Percentiles rank a stretch among this genome's conserved stretches.
phyloP scores from a whole-genome alignment of 2,329 filamentous ascomycete species.

The Trichoderma simmonsii region DNA sequence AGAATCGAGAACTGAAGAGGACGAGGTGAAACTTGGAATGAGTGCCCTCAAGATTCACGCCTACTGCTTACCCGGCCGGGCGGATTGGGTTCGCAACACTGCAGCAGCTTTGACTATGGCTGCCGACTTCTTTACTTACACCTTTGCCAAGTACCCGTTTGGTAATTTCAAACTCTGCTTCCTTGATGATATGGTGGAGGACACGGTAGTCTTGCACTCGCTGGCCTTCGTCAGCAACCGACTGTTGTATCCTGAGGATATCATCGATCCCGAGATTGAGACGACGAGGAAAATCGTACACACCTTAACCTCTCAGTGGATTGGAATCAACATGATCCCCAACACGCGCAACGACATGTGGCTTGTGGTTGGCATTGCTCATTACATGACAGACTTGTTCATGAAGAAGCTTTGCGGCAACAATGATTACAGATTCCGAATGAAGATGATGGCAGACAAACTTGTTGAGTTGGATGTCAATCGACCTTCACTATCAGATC shows the following conservation, averaged over 20 bases:
- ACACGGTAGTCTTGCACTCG: constrained; percentile 74
- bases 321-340: constrained; percentile 87
- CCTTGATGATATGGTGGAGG: constrained; percentile 78
- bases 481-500: constrained; percentile 75
- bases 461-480: constrained; percentile 79
- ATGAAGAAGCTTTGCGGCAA: constrained; percentile 88
- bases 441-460: constrained; percentile 79
- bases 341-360: constrained; percentile 78
- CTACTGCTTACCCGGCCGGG: constrained; percentile 82
- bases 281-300: constrained; percentile 78
- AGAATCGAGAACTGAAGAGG: constrained; percentile 83
- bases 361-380: constrained; percentile 85
- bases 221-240: constrained; percentile 85
- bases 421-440: constrained; percentile 88
- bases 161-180: constrained; percentile 91
- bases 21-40: constrained; percentile 84
- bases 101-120: constrained; percentile 81
- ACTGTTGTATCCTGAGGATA: constrained; percentile 77
- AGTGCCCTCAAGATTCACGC: constrained; percentile 87
- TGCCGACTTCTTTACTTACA: constrained; percentile 86
- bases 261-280: constrained; percentile 81
- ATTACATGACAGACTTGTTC: constrained; percentile 93
- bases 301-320: constrained; percentile 87
- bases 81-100: constrained; percentile 80
- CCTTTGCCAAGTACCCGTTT: constrained; percentile 88